Conservation (phyloP, 2,329 filamentous ascomycete genomes). For the Gaeumannomyces sp. region DNA sequence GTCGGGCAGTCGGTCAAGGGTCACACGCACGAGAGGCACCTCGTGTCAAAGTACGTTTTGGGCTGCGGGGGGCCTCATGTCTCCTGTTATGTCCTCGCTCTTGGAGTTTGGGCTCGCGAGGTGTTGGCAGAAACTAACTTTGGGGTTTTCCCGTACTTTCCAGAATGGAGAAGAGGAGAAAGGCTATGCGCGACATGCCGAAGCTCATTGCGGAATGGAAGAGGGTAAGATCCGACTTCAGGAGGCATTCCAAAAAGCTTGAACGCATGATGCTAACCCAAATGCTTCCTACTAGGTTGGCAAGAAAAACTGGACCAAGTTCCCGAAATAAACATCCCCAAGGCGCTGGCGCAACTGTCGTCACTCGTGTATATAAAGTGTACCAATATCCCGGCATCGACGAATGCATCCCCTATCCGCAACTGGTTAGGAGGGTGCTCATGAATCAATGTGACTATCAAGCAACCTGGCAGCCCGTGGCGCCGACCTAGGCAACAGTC, state of each 20-base stretch:
- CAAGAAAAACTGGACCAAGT: conserved; percentile 50
- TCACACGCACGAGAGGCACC: conserved; percentile 81
- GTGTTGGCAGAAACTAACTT: conserved; percentile 6
- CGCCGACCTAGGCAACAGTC: background rate
- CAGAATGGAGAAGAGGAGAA: conserved; percentile 79
- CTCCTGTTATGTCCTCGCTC: too few species aligned
- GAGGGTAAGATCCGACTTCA: conserved; percentile 52
- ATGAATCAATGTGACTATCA: background rate
- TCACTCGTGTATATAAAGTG: conserved; percentile 13
- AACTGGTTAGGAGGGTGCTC: background rate
- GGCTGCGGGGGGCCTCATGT: background rate
- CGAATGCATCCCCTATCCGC: background rate
- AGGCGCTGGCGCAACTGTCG: background rate
- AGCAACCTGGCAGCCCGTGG: background rate
- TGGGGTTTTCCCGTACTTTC: conserved; percentile 1
- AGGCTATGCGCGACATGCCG: conserved; percentile 94
- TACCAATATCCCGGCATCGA: conserved; percentile 8
- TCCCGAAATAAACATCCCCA: conserved; percentile 41
- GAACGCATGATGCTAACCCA: background rate
- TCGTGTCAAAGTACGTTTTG: conserved; percentile 63
- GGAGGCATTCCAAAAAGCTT: background rate
- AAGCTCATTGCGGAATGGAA: conserved; percentile 90
- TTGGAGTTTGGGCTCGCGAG: background rate
- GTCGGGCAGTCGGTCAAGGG: conserved; percentile 92
- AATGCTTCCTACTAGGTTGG: background rate